phyloP scores from a whole-genome alignment of 257 asterid species.

The Solanum chiquidenum region DNA sequence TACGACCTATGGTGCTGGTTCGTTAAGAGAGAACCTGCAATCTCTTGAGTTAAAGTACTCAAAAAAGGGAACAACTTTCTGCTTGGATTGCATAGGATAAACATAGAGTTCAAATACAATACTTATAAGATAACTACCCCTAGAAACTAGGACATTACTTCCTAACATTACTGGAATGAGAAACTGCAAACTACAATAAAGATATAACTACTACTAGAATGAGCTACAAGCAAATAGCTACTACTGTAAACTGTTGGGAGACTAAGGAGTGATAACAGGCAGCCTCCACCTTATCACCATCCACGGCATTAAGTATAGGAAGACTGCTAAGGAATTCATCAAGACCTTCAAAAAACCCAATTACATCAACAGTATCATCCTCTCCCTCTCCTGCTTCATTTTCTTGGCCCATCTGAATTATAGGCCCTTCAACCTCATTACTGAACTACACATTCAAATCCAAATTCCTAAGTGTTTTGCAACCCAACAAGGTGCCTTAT shows the following conservation, averaged over 20 bases:
- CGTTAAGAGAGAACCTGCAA: neutral
- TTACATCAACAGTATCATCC: slow-evolving; percentile 74
- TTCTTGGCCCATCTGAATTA: slow-evolving; percentile 34
- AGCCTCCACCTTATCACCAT: slow-evolving; percentile 78
- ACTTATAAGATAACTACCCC: neutral
- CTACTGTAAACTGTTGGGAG: neutral
- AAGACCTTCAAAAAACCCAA: slow-evolving; percentile 85
- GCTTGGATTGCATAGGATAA: neutral
- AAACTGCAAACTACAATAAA: neutral
- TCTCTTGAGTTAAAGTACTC: neutral
- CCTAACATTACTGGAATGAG: neutral
- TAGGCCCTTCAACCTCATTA: slow-evolving; percentile 81
- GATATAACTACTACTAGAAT: neutral
- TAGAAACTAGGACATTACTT: neutral
- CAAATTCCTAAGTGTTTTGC: slow-evolving; percentile 58
- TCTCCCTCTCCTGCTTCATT: slow-evolving; percentile 50
- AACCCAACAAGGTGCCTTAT: slow-evolving; percentile 53
- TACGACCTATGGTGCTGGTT: neutral
- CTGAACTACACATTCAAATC: slow-evolving; percentile 88
- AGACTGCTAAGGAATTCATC: slow-evolving; percentile 84
- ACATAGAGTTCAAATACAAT: neutral
- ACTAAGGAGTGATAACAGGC: slow-evolving; percentile 14
- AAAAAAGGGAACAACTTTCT: neutral
- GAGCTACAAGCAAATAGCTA: neutral
- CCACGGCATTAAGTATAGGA: slow-evolving; percentile 69